Evolutionary conservation across 148 eudicot species (phyloP).

Genomic region (Camellia lanceoleosa): DNA sequence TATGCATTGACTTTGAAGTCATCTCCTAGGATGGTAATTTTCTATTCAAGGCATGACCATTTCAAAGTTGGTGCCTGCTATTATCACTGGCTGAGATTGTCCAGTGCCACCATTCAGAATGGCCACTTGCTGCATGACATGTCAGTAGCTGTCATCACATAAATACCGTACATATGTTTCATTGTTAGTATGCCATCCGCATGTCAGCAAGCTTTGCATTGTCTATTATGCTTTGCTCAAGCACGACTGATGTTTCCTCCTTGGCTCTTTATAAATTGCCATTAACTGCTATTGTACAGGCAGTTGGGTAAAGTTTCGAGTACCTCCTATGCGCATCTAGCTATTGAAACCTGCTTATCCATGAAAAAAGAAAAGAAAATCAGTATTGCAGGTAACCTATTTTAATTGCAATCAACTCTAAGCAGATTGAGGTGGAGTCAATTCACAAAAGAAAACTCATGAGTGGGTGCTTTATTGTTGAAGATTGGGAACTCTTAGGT

Average conservation of each 20-base stretch:
- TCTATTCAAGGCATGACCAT: not conserved
- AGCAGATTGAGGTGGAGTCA: slow-evolving; percentile 6
- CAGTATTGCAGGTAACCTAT: slow-evolving; percentile 6
- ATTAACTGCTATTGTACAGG: not conserved
- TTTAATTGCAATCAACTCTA: not conserved
- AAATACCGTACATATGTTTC: not conserved
- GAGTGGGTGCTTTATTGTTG: not conserved
- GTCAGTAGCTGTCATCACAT: not conserved
- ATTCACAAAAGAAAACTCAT: not conserved
- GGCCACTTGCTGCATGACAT: not conserved
- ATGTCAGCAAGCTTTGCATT: not conserved
- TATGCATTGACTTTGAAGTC: not conserved
- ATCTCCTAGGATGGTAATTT: not conserved
- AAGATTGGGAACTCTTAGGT: not conserved
- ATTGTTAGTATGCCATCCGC: not conserved
- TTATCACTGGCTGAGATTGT: no score
- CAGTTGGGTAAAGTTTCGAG: not conserved
- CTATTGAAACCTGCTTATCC: not conserved
- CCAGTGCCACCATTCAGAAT: not conserved
- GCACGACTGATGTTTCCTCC: not conserved
- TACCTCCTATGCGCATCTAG: not conserved
- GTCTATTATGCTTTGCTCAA: not conserved
- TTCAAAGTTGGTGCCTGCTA: not conserved
- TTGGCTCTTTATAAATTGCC: not conserved
- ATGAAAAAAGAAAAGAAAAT: not conserved